phyloP scores from a whole-genome alignment of 2,329 filamentous ascomycete species.

The Scedosporium minutisporum region DNA sequence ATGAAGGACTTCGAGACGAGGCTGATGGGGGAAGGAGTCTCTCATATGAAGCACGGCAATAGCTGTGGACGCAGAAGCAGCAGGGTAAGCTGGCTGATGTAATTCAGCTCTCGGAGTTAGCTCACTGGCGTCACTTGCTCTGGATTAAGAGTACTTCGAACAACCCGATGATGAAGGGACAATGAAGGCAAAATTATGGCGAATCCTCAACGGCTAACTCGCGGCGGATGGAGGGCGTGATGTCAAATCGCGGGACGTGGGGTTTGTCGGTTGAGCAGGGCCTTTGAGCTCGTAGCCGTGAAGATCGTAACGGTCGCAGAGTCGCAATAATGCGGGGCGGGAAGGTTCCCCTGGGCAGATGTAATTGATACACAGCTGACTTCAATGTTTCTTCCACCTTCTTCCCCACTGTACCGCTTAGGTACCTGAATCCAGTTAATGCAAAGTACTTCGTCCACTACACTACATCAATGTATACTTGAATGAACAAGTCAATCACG shows the following conservation, averaged over 20 bases:
- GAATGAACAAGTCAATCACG: too few relatives aligned
- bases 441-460: too few relatives aligned
- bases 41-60: neutral
- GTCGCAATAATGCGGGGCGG: neutral
- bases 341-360: neutral
- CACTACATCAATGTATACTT: too few relatives aligned
- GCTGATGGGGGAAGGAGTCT: neutral
- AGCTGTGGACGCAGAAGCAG: neutral
- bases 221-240: neutral
- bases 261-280: neutral
- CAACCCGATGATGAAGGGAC: neutral
- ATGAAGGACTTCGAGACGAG: too few relatives aligned
- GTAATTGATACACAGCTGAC: neutral
- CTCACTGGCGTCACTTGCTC: neutral
- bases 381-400: too few relatives aligned
- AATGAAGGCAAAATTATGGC: neutral
- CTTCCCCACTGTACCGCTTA: too few relatives aligned
- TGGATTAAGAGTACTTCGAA: neutral
- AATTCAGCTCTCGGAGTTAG: neutral
- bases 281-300: neutral
- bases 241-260: neutral
- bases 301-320: constrained; percentile 10
- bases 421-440: too few relatives aligned
- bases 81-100: neutral
- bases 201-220: neutral